These are phyloP conservation scores for Flaveria trinervia DNA, from an alignment of 129 eudicot genomes.

Conservation along the genomic window DNA sequence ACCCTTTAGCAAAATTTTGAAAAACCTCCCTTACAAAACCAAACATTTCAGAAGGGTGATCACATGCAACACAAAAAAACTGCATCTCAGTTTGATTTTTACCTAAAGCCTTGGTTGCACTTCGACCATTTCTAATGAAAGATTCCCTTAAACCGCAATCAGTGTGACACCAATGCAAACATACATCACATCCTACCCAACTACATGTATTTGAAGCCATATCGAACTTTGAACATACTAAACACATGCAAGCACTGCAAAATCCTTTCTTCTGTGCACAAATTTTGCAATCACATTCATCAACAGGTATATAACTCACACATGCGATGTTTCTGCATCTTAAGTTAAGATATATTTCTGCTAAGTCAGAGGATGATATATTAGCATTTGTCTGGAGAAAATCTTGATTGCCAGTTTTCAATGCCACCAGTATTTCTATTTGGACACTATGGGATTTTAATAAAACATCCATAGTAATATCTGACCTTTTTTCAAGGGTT, in stretches of 20 bases:
- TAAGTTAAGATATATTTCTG: slow-evolving; percentile 70
- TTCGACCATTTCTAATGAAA: slow-evolving; percentile 75
- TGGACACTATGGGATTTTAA: slow-evolving; percentile 59
- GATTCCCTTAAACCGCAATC: slow-evolving; percentile 86
- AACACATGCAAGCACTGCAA: slow-evolving; percentile 96
- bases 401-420: slow-evolving; percentile 77
- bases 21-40: slow-evolving; percentile 98
- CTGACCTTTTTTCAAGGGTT: slow-evolving; percentile 62
- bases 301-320: slow-evolving; percentile 72
- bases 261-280: slow-evolving; percentile 72
- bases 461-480: slow-evolving; percentile 60
- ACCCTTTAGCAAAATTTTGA: slow-evolving; percentile 75
- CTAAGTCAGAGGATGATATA: slow-evolving; percentile 61
- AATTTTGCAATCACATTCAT: slow-evolving; percentile 93
- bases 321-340: slow-evolving; percentile 84
- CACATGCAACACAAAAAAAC: slow-evolving; percentile 94
- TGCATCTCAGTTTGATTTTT: slow-evolving; percentile 87
- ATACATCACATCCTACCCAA: slow-evolving; percentile 99
- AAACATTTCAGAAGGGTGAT: slow-evolving; percentile 98
- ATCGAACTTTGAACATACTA: slow-evolving; percentile 93
- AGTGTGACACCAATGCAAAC: slow-evolving; percentile 98
- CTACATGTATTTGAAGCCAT: slow-evolving; percentile 95
- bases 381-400: slow-evolving; percentile 52
- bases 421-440: slow-evolving; percentile 68
- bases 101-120: slow-evolving; percentile 58